These are phyloP conservation scores for Rhamnella rubrinervis DNA, from an alignment of 331 rosid genomes.

Conservation along the genomic window DNA sequence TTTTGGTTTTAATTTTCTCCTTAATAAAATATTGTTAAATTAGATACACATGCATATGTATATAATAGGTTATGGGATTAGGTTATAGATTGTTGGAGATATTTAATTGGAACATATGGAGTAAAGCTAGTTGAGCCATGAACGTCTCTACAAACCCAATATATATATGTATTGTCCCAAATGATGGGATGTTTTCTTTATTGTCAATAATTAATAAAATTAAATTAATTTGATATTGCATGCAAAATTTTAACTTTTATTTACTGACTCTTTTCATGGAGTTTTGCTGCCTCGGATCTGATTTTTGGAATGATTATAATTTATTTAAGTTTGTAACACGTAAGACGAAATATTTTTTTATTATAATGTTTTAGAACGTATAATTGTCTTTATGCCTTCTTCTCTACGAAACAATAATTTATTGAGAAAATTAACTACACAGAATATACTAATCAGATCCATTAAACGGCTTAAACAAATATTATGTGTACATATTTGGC, in stretches of 20 bases:
- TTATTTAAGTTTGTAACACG: no score
- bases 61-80: neutral
- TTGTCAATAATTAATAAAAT: neutral
- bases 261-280: conserved; percentile 15
- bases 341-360: no score
- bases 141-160: conserved; percentile 4
- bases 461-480: neutral
- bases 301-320: neutral
- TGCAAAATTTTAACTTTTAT: no score
- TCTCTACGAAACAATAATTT: neutral
- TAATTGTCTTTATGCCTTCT: neutral
- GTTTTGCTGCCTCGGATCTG: conserved; percentile 28
- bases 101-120: neutral
- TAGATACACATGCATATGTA: neutral
- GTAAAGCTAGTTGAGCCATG: conserved; percentile 7
- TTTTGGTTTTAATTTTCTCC: no score
- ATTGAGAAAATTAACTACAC: neutral
- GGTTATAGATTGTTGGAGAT: neutral
- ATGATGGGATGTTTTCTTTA: neutral
- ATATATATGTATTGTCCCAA: neutral
- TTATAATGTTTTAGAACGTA: neutral
- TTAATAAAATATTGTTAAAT: no score
- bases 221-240: no score
- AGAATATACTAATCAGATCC: no score
- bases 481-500: neutral